phyloP scores from a whole-genome alignment of 225 moss, liverwort and hornwort genomes.

The Bryum argenteum region DNA sequence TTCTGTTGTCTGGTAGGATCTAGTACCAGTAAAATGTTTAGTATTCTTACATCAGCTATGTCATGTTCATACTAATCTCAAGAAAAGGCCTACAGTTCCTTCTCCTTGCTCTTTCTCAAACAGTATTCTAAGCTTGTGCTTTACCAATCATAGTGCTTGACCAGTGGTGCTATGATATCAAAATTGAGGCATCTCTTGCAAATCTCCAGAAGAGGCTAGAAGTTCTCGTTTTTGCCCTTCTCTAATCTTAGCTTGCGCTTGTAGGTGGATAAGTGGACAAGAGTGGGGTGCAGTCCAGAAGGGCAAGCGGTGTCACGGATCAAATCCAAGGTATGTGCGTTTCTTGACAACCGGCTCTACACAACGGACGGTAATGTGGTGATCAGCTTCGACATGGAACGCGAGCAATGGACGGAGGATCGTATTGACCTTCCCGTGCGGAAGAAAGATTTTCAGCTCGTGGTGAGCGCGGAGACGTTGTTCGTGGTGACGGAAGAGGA shows the following conservation, averaged over 20 bases:
- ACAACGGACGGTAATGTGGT: slow-evolving; percentile 27
- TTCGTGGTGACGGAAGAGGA: slow-evolving; percentile 44
- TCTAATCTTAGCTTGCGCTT: not conserved
- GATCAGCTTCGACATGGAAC: slow-evolving; percentile 38
- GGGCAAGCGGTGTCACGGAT: slow-evolving; percentile 32
- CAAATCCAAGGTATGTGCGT: slow-evolving; percentile 29
- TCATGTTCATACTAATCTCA: no score
- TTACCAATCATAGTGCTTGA: no score
- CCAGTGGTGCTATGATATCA: no score
- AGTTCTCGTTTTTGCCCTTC: no score
- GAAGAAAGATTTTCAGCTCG: slow-evolving; percentile 23
- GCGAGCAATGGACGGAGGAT: slow-evolving; percentile 41
- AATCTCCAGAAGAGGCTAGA: no score
- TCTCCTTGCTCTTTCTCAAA: no score
- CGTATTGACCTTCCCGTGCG: slow-evolving; percentile 26
- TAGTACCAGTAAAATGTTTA: no score
- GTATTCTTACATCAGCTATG: no score
- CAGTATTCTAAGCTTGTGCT: no score
- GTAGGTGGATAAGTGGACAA: slow-evolving; percentile 31
- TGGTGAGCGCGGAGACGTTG: slow-evolving; percentile 36
- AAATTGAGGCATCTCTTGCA: no score
- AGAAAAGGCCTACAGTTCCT: no score
- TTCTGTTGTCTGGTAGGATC: no score
- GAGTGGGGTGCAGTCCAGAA: slow-evolving; percentile 22
- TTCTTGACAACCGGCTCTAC: slow-evolving; percentile 38